Evolutionary conservation across 177 flowering plant genomes (phyloP).

Genomic region (Vitis hybrid): DNA sequence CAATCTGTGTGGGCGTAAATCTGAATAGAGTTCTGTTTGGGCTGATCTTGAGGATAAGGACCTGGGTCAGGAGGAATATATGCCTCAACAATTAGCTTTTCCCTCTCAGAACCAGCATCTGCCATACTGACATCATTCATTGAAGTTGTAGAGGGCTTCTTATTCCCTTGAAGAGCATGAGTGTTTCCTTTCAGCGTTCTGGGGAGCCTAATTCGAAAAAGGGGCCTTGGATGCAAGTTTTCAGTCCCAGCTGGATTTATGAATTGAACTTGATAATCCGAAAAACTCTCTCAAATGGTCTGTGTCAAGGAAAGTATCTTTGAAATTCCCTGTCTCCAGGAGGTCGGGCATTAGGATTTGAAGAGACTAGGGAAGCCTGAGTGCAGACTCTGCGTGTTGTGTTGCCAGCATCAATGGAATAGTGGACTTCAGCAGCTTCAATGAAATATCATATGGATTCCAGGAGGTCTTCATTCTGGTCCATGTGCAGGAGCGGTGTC

Average conservation of each 20-base stretch:
- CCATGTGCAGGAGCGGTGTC: conserved; percentile 32
- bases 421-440: conserved; percentile 94
- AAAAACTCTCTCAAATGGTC: conserved; percentile 72
- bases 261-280: conserved; percentile 78
- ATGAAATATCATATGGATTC: conserved; percentile 98
- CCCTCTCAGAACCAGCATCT: conserved; percentile 40
- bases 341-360: conserved; percentile 97
- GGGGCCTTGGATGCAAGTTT: conserved; percentile 62
- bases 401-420: conserved; percentile 98
- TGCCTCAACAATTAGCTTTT: conserved; percentile 78
- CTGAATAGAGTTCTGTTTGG: conserved; percentile 83
- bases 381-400: conserved; percentile 91
- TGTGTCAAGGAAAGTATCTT: conserved; percentile 70
- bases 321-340: background rate
- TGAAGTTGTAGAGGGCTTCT: conserved; percentile 29
- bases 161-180: conserved; percentile 67
- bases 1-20: conserved; percentile 85
- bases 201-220: conserved; percentile 77
- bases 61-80: conserved; percentile 94
- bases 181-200: conserved; percentile 48
- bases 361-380: conserved; percentile 97
- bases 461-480: conserved; percentile 91
- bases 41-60: conserved; percentile 99
- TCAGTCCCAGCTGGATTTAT: conserved; percentile 65
- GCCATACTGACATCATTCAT: conserved; percentile 31